These are phyloP conservation scores for Raffaelea arxii DNA, from an alignment of 2,329 filamentous ascomycete genomes.

Conservation along the genomic window DNA sequence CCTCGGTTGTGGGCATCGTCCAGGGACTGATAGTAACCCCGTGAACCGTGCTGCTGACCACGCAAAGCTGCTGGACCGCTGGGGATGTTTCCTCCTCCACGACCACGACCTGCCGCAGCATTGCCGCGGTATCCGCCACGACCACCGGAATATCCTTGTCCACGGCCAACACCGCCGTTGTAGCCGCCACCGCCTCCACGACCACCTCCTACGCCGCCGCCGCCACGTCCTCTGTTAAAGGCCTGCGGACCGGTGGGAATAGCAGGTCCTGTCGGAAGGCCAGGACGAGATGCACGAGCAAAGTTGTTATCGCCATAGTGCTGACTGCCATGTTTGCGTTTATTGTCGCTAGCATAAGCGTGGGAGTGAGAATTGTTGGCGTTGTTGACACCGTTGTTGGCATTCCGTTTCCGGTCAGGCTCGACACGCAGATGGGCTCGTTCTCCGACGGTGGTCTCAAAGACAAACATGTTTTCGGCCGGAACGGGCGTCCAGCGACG, in stretches of 20 bases:
- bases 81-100: not conserved
- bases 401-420: too few relatives aligned
- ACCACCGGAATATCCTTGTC: not conserved
- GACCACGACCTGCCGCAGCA: not conserved
- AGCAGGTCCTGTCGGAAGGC: too few relatives aligned
- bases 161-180: too few relatives aligned
- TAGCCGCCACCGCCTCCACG: not conserved
- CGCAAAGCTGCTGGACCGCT: not conserved
- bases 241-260: too few relatives aligned
- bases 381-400: too few relatives aligned
- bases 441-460: constrained; percentile 79
- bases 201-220: not conserved
- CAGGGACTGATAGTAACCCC: not conserved
- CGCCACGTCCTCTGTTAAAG: not conserved
- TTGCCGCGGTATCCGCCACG: not conserved
- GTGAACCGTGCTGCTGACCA: not conserved
- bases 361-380: not conserved
- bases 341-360: not conserved
- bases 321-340: not conserved
- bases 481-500: constrained; percentile 72
- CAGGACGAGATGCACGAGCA: too few relatives aligned
- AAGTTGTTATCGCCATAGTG: too few relatives aligned
- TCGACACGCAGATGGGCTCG: constrained; percentile 78
- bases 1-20: not conserved
- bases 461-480: constrained; percentile 59